phyloP scores from a whole-genome alignment of 2,329 filamentous ascomycete species.

The Macrophomina tecta region DNA sequence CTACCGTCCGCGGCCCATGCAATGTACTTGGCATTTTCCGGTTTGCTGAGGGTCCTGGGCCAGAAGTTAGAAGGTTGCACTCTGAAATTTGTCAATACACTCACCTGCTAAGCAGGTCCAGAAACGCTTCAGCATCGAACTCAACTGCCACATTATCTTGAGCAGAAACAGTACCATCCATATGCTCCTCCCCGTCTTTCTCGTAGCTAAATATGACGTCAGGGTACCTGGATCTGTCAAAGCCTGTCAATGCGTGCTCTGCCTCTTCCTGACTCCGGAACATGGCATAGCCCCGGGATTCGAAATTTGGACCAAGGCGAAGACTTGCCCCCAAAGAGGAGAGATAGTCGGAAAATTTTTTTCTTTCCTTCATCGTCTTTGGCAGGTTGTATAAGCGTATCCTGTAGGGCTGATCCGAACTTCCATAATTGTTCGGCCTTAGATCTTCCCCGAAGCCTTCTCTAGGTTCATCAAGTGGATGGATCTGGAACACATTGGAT shows the following conservation, averaged over 20 bases:
- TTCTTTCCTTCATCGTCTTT: not conserved
- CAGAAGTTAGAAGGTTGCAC: not conserved
- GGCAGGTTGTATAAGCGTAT: constrained; percentile 7
- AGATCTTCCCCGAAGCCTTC: too few relatives aligned
- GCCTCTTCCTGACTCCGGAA: constrained; percentile 33
- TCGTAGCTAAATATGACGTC: constrained; percentile 21
- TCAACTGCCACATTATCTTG: not conserved
- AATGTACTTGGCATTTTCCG: not conserved
- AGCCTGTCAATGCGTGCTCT: constrained; percentile 31
- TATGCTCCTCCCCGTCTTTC: not conserved
- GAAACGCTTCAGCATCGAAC: not conserved
- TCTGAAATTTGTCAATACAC: not conserved
- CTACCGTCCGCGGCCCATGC: constrained; percentile 5
- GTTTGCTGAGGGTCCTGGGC: not conserved
- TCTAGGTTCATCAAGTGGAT: too few relatives aligned
- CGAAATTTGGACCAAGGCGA: not conserved
- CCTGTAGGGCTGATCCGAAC: not conserved
- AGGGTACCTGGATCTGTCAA: constrained; percentile 33
- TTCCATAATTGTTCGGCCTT: too few relatives aligned
- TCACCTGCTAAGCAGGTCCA: constrained; percentile 37
- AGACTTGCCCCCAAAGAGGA: not conserved
- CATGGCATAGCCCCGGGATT: constrained; percentile 32
- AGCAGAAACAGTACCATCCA: not conserved
- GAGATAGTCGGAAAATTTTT: not conserved
- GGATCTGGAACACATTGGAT: too few relatives aligned